Conservation (phyloP, 306 rosid species). For the Benincasa hispida region DNA sequence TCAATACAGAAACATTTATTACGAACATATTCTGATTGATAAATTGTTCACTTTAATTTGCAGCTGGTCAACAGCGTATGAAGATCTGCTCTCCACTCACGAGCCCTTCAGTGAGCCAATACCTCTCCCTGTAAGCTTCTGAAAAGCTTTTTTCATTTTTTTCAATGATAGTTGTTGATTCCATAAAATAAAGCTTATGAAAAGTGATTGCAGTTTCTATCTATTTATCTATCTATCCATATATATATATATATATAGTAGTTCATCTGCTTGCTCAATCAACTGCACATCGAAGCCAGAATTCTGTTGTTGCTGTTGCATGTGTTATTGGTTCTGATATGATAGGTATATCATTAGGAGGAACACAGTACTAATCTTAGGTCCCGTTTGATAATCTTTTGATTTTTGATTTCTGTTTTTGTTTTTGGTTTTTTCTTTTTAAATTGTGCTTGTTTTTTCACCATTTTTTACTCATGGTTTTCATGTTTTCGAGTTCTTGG, state of each 20-base stretch:
- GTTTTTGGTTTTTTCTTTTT: too few relatives aligned
- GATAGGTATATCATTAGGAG: background rate
- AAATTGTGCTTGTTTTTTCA: too few relatives aligned
- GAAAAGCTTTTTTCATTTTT: too few relatives aligned
- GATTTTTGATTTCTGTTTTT: too few relatives aligned
- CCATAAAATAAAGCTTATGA: too few relatives aligned
- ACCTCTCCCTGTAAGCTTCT: slow-evolving; percentile 64
- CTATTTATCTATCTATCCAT: too few relatives aligned
- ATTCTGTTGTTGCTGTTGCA: background rate
- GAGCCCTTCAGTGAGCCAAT: slow-evolving; percentile 77
- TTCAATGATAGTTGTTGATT: too few relatives aligned
- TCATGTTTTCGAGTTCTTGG: too few relatives aligned
- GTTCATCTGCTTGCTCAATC: background rate
- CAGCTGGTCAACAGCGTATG: slow-evolving; percentile 96
- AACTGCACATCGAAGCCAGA: background rate
- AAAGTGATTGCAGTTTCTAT: too few relatives aligned
- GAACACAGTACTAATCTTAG: too few relatives aligned
- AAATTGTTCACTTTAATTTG: slow-evolving; percentile 13
- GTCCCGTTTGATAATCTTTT: too few relatives aligned
- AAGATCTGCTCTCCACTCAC: slow-evolving; percentile 55
- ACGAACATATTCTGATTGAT: background rate
- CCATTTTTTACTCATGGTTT: too few relatives aligned
- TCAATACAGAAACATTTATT: background rate
- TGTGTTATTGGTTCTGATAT: background rate
- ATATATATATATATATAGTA: background rate